These are phyloP conservation scores for Malania oleifera DNA, from an alignment of 164 flowering plant genomes.

Conservation along the genomic window DNA sequence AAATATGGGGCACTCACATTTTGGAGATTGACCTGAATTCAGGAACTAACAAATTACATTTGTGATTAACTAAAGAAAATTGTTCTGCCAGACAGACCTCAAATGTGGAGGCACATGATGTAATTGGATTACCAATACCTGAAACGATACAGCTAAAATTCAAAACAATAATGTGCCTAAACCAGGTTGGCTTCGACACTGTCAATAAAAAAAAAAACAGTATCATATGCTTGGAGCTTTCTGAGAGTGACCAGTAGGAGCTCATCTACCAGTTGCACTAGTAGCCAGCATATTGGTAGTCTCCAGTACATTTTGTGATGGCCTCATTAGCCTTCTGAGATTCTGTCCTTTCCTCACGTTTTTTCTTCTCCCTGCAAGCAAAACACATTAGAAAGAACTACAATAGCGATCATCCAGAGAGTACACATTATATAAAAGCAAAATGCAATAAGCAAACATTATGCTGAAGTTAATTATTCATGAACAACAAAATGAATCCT, in stretches of 20 bases:
- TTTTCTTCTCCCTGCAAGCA: constrained; percentile 80
- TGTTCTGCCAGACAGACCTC: no score
- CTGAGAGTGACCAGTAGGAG: neutral
- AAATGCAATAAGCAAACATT: neutral
- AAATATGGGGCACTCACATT: no score
- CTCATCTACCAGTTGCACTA: neutral
- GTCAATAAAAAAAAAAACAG: neutral
- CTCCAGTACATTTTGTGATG: constrained; percentile 45
- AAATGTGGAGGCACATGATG: no score
- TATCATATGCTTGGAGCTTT: constrained; percentile 4
- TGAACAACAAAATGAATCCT: no score
- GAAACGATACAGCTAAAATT: neutral
- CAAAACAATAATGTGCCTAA: neutral
- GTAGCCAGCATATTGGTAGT: constrained; percentile 23
- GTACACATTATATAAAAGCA: neutral
- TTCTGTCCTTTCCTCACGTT: constrained; percentile 64
- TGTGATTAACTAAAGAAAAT: no score
- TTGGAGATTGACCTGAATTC: no score
- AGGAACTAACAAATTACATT: no score
- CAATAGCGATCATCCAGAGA: no score
- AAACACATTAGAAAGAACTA: constrained; percentile 3
- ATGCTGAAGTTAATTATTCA: no score
- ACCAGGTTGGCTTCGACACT: constrained; percentile 3
- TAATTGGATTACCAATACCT: constrained; percentile 1
- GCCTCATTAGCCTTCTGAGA: constrained; percentile 77